These are phyloP conservation scores for Claviceps quebecensis DNA, from an alignment of 2,329 filamentous ascomycete genomes.

Conservation along the genomic window DNA sequence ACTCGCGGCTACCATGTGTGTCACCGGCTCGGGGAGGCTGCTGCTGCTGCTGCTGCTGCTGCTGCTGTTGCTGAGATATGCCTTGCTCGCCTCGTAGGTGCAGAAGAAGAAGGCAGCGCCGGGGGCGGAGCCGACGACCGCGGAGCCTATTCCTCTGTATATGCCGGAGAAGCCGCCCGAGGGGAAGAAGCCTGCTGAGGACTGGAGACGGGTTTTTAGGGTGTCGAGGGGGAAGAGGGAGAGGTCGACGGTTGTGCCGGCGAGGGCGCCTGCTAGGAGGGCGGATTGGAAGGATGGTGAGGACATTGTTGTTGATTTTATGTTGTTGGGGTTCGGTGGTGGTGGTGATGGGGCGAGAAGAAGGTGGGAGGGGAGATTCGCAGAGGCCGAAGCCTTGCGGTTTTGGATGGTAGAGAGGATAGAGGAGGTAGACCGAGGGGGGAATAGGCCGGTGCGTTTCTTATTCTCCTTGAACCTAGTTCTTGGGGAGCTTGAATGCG, in stretches of 20 bases:
- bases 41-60: constrained; percentile 27
- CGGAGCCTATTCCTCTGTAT: constrained; percentile 82
- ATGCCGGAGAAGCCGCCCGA: constrained; percentile 82
- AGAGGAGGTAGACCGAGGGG: neutral
- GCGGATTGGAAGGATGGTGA: constrained; percentile 40
- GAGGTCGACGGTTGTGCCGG: constrained; percentile 91
- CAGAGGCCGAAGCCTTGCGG: neutral
- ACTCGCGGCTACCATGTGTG: constrained; percentile 76
- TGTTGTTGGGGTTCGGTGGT: neutral
- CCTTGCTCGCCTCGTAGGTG: constrained; percentile 71
- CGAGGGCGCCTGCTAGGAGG: constrained; percentile 71
- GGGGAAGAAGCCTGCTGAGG: constrained; percentile 59
- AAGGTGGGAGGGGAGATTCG: neutral
- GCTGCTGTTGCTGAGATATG: constrained; percentile 7
- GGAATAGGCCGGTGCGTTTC: neutral
- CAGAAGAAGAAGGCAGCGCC: constrained; percentile 96
- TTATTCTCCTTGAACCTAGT: no score
- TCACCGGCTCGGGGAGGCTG: constrained; percentile 26
- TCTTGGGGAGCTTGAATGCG: neutral
- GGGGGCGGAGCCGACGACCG: constrained; percentile 80
- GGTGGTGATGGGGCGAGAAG: neutral
- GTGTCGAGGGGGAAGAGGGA: constrained; percentile 97
- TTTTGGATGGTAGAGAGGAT: neutral
- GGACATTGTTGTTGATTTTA: neutral
- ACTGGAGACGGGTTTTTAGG: constrained; percentile 93